Conservation (phyloP, 2,329 filamentous ascomycete genomes). For the Phialophora macrospora region DNA sequence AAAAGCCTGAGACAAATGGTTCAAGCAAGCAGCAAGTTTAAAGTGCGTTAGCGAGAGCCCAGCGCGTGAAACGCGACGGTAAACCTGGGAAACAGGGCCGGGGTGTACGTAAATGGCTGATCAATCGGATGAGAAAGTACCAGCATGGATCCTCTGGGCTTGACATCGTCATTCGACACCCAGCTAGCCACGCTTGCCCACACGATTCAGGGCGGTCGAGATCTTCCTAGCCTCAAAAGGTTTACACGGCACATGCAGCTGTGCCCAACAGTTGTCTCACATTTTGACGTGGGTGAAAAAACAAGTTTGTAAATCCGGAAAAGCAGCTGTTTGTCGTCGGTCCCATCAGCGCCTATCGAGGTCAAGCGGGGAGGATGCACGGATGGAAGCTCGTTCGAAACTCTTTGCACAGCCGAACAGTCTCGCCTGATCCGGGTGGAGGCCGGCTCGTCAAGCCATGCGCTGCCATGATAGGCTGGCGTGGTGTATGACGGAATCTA, state of each 20-base stretch:
- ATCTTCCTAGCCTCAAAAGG: background rate
- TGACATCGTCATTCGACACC: constrained; percentile 17
- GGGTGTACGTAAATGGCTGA: constrained; percentile 35
- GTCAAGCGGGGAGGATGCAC: background rate
- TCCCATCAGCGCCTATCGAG: background rate
- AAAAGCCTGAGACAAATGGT: background rate
- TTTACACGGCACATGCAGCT: constrained; percentile 16
- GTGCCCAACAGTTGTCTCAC: constrained; percentile 16
- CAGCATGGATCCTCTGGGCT: constrained; percentile 3
- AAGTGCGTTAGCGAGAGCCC: constrained; percentile 29
- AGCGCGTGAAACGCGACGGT: constrained; percentile 30
- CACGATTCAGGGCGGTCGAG: background rate
- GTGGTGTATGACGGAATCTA: constrained; percentile 30
- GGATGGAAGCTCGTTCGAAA: constrained; percentile 26
- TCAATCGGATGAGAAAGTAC: constrained; percentile 29
- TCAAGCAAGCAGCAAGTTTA: constrained; percentile 14
- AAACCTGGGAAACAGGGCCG: constrained; percentile 28
- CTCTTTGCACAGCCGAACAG: constrained; percentile 23
- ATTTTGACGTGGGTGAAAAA: constrained; percentile 8
- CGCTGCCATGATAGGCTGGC: constrained; percentile 28
- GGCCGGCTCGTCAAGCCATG: constrained; percentile 13
- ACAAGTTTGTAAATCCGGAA: constrained; percentile 21
- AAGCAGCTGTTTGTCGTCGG: background rate
- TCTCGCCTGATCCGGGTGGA: constrained; percentile 15
- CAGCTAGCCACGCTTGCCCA: constrained; percentile 5